Evolutionary conservation across 176 grass and related monocot species (phyloP), one percentile per base, ranked within the genome.

Genomic region (Rhynchospora pubera): DNA sequence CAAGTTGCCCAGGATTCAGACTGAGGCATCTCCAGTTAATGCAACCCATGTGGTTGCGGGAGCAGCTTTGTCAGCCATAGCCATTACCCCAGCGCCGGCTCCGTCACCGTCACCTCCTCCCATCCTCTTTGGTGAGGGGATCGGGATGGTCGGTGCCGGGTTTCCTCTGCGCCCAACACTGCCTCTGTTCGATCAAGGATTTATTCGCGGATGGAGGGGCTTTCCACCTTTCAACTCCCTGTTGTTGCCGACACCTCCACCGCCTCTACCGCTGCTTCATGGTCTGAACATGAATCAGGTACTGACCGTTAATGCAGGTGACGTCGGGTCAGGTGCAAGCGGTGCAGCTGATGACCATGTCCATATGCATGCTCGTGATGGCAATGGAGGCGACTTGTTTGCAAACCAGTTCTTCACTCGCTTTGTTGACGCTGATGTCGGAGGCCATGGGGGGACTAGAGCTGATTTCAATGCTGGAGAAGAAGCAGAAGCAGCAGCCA

Each of bases 381-480:
- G 42, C 19, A 61, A 51, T 46, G 34, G 57, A 11, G 43, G 62
- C 21, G 79, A 64, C 19, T 50, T 63, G 44, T 82, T 63, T 18
- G 19, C 51, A 6, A 82, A 82, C 62, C 79, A 82, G 24, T 82
- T 82, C 79, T 82, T 82, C 59, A 82, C 79, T 82, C 79, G 60
- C 12, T 82, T 82, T 44, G 43, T 6, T 13, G 62, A 82, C 13
- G 13, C 11, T 1, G 79, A 82, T 23, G 34, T 39, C 34, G 79
- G 61, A 65, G 79, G 26, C 26, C 26, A 28, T 28, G 26, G 42
- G 8, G 43, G 34, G 19, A 22, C 11, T 50, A 66, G 43, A 19
- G n/a, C 2, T 47, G 45, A n/a, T 26, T 82, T 66, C 39, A 82
- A 82, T 18, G 44, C 56, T 2, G 23, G 60, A 52, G 7, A 39